These are phyloP conservation scores for Chaetomiaceae sp. DNA, from an alignment of 2,329 filamentous ascomycete genomes.

Conservation along the genomic window DNA sequence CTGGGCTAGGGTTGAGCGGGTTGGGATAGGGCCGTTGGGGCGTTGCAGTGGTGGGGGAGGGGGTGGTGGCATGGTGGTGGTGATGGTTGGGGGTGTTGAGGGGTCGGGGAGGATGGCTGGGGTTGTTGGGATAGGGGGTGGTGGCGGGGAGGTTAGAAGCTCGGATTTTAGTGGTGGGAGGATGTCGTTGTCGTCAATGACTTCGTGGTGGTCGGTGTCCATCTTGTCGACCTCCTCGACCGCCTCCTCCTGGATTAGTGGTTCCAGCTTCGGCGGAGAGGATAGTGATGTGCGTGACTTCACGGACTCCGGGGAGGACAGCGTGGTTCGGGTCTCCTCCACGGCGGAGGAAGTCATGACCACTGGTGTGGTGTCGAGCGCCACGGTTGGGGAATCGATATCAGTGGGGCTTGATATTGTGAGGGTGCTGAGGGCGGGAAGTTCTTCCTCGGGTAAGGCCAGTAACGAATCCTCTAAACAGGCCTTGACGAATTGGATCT, in stretches of 20 bases:
- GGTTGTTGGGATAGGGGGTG: background rate
- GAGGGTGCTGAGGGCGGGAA: slow-evolving; percentile 18
- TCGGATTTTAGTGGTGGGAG: slow-evolving; percentile 9
- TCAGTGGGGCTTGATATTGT: slow-evolving; percentile 20
- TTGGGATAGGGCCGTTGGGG: slow-evolving; percentile 50
- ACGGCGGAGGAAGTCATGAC: slow-evolving; percentile 24
- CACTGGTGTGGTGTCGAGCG: slow-evolving; percentile 26
- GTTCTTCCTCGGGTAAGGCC: slow-evolving; percentile 28
- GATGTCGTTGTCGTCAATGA: slow-evolving; percentile 1
- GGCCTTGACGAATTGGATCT: slow-evolving; percentile 58
- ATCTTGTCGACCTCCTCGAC: slow-evolving; percentile 22
- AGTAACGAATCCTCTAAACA: slow-evolving; percentile 49
- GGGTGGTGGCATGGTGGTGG: slow-evolving; percentile 4
- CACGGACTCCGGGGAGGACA: slow-evolving; percentile 18
- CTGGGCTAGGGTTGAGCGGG: slow-evolving; percentile 61
- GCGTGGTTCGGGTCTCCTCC: slow-evolving; percentile 20
- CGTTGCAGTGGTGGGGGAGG: background rate
- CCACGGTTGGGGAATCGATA: slow-evolving; percentile 22
- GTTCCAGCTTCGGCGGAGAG: slow-evolving; percentile 19
- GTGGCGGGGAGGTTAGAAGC: slow-evolving; percentile 7
- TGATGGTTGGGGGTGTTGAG: no score
- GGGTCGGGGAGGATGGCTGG: no score
- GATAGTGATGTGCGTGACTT: slow-evolving; percentile 3
- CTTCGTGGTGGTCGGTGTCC: slow-evolving; percentile 26
- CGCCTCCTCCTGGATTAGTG: slow-evolving; percentile 6